Conservation (phyloP, 2,329 filamentous ascomycete genomes). For the Orbilia javanica region DNA sequence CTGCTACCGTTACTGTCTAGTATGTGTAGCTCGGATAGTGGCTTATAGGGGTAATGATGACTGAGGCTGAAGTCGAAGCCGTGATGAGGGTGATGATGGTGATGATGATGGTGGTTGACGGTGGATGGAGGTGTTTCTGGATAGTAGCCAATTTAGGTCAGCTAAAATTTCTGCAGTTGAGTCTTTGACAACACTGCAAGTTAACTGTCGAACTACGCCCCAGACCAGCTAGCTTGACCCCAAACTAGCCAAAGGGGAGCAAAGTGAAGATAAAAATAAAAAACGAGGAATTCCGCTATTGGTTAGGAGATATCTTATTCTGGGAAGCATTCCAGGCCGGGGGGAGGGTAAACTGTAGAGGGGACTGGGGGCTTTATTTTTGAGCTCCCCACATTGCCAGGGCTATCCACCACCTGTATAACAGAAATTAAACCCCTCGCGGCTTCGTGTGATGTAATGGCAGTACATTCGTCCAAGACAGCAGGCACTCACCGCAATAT, state of each 20-base stretch:
- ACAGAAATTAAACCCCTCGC: slow-evolving; percentile 14
- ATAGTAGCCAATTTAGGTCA: slow-evolving; percentile 22
- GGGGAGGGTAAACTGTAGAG: not conserved
- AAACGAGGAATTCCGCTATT: not conserved
- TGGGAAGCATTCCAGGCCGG: not conserved
- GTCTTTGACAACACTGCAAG: slow-evolving; percentile 40
- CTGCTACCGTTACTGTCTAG: not conserved
- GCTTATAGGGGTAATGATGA: not conserved
- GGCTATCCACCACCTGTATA: not conserved
- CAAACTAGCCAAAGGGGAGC: not conserved
- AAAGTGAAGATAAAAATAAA: not conserved
- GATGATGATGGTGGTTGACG: slow-evolving; percentile 3
- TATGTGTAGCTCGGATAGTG: slow-evolving; percentile 14
- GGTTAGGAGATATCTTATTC: not conserved
- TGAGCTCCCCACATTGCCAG: slow-evolving; percentile 16
- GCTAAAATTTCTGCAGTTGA: slow-evolving; percentile 48
- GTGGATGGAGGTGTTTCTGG: slow-evolving; percentile 2
- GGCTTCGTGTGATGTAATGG: too few relatives aligned
- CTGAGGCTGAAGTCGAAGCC: not conserved
- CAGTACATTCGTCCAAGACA: not conserved
- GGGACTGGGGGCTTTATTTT: not conserved
- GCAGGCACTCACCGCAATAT: not conserved
- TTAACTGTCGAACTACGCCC: not conserved
- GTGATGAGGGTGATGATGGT: slow-evolving; percentile 4
- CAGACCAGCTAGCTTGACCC: not conserved